A percentile compares a stretch with the other conserved stretches of the same genome.
These are phyloP conservation scores for Rutstroemia sydowiana DNA, from an alignment of 2,329 filamentous ascomycete species.

Conservation along the genomic window DNA sequence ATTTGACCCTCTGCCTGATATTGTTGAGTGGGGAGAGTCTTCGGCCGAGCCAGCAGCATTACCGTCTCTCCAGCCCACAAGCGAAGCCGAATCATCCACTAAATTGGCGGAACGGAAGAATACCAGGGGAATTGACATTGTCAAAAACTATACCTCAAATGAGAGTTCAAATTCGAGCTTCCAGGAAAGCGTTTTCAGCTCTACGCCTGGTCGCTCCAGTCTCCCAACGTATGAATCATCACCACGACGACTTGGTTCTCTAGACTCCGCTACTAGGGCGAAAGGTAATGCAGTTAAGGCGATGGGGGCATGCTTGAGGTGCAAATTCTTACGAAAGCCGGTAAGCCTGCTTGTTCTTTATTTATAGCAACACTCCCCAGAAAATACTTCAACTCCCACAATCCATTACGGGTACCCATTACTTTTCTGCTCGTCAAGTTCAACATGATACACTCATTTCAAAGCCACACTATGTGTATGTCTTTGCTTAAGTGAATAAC, in stretches of 20 bases:
- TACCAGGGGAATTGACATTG: not conserved
- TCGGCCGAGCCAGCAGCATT: not conserved
- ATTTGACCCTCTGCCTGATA: not conserved
- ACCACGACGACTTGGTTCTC: slow-evolving; percentile 3
- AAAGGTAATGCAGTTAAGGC: slow-evolving; percentile 14
- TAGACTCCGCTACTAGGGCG: slow-evolving; percentile 7
- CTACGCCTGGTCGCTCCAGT: slow-evolving; percentile 1
- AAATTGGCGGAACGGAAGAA: not conserved
- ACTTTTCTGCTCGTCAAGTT: too few species aligned
- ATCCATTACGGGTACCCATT: too few species aligned
- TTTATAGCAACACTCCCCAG: not conserved
- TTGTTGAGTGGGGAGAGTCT: not conserved
- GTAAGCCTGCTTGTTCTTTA: slow-evolving; percentile 4
- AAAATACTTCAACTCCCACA: not conserved
- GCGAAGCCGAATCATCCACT: not conserved
- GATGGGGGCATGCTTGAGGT: slow-evolving; percentile 16
- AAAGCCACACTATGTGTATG: too few species aligned
- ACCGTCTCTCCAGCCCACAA: not conserved
- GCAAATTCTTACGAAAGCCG: slow-evolving; percentile 12
- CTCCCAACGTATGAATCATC: slow-evolving; percentile 1
- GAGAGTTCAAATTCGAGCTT: slow-evolving; percentile 1
- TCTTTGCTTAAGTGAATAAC: too few species aligned
- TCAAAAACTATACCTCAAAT: not conserved
- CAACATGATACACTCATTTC: too few species aligned
- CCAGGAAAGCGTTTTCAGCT: slow-evolving; percentile 8